Evolutionary conservation across 495 filamentous ascomycete genomes (phyloP).

Genomic region (Elaphomyces granulatus): DNA sequence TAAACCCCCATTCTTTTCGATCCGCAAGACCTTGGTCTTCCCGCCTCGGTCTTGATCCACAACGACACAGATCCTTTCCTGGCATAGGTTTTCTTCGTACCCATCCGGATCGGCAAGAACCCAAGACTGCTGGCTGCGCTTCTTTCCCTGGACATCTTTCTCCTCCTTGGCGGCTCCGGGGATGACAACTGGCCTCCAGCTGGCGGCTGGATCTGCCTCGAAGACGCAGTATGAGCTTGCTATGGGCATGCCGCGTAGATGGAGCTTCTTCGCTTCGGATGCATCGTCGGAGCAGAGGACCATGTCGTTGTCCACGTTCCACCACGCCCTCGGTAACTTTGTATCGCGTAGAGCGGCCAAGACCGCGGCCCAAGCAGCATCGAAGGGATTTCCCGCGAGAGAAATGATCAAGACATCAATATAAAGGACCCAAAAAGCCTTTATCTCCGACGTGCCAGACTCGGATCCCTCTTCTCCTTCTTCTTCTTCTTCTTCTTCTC

Average conservation of each 20-base stretch:
- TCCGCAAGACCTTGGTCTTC: constrained; percentile 42
- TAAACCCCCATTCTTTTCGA: constrained; percentile 76
- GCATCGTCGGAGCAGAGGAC: constrained; percentile 56
- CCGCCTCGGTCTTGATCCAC: constrained; percentile 45
- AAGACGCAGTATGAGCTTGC: constrained; percentile 64
- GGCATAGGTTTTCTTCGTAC: constrained; percentile 70
- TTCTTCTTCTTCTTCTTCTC: constrained; percentile 28
- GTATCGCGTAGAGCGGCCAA: constrained; percentile 71
- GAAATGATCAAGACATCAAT: constrained; percentile 85
- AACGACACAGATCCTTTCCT: constrained; percentile 58
- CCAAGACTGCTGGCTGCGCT: constrained; percentile 44
- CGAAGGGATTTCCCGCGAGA: constrained; percentile 79
- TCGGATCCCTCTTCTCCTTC: constrained; percentile 9
- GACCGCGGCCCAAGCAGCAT: constrained; percentile 74
- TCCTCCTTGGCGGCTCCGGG: constrained; percentile 24
- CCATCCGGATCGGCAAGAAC: constrained; percentile 78
- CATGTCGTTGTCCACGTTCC: constrained; percentile 68
- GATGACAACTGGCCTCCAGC: constrained; percentile 25
- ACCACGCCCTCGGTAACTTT: constrained; percentile 63
- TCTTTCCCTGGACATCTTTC: constrained; percentile 22
- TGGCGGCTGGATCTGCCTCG: constrained; percentile 40
- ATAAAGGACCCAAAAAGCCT: constrained; percentile 87
- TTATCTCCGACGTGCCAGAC: constrained; percentile 36
- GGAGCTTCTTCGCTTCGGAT: constrained; percentile 34
- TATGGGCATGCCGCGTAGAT: constrained; percentile 47